Evolutionary conservation across 140 eudicot species (phyloP), one percentile per base, ranked within the genome.

Genomic region (Ambrosia hybrid): DNA sequence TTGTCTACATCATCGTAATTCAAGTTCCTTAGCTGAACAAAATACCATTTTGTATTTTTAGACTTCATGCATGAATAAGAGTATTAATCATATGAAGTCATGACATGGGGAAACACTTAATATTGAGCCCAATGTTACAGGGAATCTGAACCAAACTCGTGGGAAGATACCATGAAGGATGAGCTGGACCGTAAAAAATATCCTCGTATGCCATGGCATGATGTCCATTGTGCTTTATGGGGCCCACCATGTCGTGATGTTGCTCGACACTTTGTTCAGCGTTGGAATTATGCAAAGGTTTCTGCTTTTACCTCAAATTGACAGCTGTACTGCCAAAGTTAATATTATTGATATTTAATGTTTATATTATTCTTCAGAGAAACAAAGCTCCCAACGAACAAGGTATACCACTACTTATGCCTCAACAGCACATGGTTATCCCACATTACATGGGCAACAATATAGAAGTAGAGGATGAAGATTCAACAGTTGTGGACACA

Each of bases 181-280:
- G 96, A 90, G 81, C 64, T 94, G 48, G 91, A 94, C 75, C 96
- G 99, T 67, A 61, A 72, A 58, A 86, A 84, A 53, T 86, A 88
- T 78, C 99, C 99, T 57, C 99, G 99, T 68, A 94, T 94, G 99
- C 99, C 99, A 60, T 94, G 99, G 99, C 99, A 94, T 76, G 99
- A 94, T 81, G 99, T 94, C 66, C 99, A 94, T 67, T 94, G 99
- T 75, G 84, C 84, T 43, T 75, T 80, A n/a, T 80, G 84, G 84
- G 84, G 84, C 26, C 84, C 84, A 62, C 84, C 84, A 45, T 80
- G 84, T 64, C 84, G 77, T 70, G 84, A 80, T 74, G 80, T 70
- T 75, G 84, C 84, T 46, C 80, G 84, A 6, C 84, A 80, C 70
- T 80, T 80, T 69, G 84, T 80, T 62, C 84, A 80, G 9, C 77